phyloP scores from a whole-genome alignment of 495 filamentous ascomycete genomes.

The Lichina pygmaea region DNA sequence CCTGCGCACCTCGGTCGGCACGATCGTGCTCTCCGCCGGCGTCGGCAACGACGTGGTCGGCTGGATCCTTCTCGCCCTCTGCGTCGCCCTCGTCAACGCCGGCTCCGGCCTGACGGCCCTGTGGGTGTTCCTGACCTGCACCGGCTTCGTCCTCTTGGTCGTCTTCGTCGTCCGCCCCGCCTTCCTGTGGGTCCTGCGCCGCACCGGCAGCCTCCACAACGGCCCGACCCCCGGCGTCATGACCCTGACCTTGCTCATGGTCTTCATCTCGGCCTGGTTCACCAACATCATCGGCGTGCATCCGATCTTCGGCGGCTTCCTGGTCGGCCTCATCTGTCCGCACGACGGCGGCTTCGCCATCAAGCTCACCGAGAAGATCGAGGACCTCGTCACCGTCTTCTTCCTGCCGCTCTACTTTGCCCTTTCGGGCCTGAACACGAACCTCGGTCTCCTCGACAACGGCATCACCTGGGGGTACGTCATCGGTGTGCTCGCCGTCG shows the following conservation, averaged over 20 bases:
- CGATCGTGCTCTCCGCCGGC: constrained; percentile 77
- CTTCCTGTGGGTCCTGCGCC: constrained; percentile 48
- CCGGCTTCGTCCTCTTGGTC: constrained; percentile 57
- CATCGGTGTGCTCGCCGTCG: constrained; percentile 53
- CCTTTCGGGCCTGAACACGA: constrained; percentile 68
- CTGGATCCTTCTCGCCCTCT: constrained; percentile 84
- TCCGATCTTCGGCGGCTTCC: constrained; percentile 72
- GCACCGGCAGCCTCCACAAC: constrained; percentile 58
- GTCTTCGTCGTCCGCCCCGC: constrained; percentile 46
- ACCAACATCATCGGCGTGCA: constrained; percentile 84
- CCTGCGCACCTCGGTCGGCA: constrained; percentile 57
- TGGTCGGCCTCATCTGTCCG: constrained; percentile 77
- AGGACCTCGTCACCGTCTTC: constrained; percentile 71
- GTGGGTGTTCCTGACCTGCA: constrained; percentile 52
- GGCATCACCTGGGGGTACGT: constrained; percentile 88
- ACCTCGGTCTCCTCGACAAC: constrained; percentile 60
- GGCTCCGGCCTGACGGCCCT: constrained; percentile 61
- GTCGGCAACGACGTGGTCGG: constrained; percentile 91
- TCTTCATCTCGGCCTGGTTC: constrained; percentile 72
- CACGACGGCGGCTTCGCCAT: constrained; percentile 89
- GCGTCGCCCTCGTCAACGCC: constrained; percentile 82
- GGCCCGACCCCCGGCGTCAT: constrained; percentile 77
- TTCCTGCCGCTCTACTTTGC: constrained; percentile 92
- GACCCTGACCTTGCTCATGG: constrained; percentile 53
- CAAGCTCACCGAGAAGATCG: constrained; percentile 84